These are phyloP conservation scores for Termitomyces bulborhizus DNA, from an alignment of 768 basidiomycete genomes.

Conservation along the genomic window DNA sequence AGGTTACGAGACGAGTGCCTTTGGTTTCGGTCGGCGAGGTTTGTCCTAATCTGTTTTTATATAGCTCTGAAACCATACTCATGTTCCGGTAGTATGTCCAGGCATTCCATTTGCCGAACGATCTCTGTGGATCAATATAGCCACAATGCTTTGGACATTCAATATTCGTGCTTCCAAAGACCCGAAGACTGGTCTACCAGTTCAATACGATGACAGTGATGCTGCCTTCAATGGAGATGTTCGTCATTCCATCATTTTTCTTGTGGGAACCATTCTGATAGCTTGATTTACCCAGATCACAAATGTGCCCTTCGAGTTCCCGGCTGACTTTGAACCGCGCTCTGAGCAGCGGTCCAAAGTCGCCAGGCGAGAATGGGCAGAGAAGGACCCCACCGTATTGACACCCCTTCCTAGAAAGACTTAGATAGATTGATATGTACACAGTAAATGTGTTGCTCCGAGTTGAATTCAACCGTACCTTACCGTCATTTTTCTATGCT, in stretches of 20 bases:
- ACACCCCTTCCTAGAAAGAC: neutral
- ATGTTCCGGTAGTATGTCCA: neutral
- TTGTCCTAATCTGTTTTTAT: neutral
- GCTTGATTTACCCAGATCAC: neutral
- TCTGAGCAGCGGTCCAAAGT: neutral
- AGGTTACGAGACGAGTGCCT: neutral
- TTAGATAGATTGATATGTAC: neutral
- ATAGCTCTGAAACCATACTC: neutral
- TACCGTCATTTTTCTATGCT: too few relatives aligned
- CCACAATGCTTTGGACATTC: neutral
- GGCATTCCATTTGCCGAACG: neutral
- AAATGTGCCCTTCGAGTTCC: neutral
- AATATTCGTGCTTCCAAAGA: neutral
- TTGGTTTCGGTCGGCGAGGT: neutral
- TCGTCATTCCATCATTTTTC: neutral
- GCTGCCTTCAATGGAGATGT: neutral
- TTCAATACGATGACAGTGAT: neutral
- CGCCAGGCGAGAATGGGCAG: neutral
- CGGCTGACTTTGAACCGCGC: neutral
- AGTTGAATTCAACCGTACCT: too few relatives aligned
- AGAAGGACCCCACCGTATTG: neutral
- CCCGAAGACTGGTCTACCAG: neutral
- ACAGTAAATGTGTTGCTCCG: too few relatives aligned
- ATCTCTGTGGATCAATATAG: neutral
- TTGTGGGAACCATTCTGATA: neutral